Evolutionary conservation across 176 grass and related monocot genomes (phyloP), one percentile per base, ranked within the genome.

Genomic region (Chloris gayana): DNA sequence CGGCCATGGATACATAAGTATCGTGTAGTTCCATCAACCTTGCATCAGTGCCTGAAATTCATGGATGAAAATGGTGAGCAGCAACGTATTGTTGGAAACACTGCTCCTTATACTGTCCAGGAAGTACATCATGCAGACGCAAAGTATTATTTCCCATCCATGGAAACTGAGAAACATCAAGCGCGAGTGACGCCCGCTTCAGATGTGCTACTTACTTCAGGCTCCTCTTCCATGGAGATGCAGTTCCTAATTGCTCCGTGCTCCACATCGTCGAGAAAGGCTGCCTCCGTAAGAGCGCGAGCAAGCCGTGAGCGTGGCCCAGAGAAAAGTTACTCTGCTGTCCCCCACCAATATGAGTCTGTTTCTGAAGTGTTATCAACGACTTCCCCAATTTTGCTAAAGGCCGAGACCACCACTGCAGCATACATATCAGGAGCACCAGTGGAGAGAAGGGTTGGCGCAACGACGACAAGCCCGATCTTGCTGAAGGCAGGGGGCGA

Each of bases 1-100:
- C 9, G 67, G 7, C 67, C 38, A 27, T 69, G 67, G 67, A 45
- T 69, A 45, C 67, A 69, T 14, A 69, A 69, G 7, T 44, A 69
- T 2, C 22, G n/a, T 26, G 67, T 69, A 0, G 67, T 69, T 1
- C 67, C 67, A 12, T 69, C 67, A 7, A 69, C 67, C 7, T 4
- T 45, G 0, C 67, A 45, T 39, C 67, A 69, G 14, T 69, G 67
- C 3, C 0, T 69, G 0, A 69, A 69, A 2, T 69, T 69, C 3
- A 26, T 69, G n/a, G 67, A 69, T n/a, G 42, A 8, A 0, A 44
- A 69, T 27, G 39, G 67, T 0, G 67, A 45, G 5, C 67, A 69
- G 5, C 39, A 69, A 7, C 11, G 39, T 7, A 69, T 69, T 44
- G 5, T 7, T 7, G 67, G 38, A 15, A 69, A 69, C 7, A 26